Percentiles rank a stretch among this genome's conserved stretches.
phyloP scores from a whole-genome alignment of 768 basidiomycete species.

The Kwoniella sp. region DNA sequence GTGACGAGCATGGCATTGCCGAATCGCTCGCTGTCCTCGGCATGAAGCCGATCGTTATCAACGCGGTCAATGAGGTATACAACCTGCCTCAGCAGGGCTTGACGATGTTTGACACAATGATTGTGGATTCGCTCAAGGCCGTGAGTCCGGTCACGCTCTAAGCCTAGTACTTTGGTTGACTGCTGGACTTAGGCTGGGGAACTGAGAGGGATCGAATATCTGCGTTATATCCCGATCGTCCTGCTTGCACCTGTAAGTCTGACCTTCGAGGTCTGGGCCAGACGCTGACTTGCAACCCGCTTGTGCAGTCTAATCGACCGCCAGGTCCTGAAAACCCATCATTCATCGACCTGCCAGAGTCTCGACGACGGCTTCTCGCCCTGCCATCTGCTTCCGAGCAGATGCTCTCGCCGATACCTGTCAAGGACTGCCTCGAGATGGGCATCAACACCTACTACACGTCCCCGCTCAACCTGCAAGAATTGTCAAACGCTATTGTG shows the following conservation, averaged over 20 bases:
- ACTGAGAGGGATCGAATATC: conserved; percentile 84
- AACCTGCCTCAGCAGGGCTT: conserved; percentile 55
- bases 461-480: conserved; percentile 79
- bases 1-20: conserved; percentile 70
- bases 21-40: conserved; percentile 73
- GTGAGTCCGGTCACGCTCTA: conserved; percentile 55
- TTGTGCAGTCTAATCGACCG: conserved; percentile 57
- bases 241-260: conserved; percentile 66
- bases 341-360: conserved; percentile 47
- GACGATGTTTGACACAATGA: conserved; percentile 89
- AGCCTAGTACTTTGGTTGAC: neutral
- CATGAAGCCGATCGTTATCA: conserved; percentile 69
- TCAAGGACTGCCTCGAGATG: conserved; percentile 95
- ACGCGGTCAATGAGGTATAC: conserved; percentile 72
- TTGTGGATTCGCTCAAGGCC: conserved; percentile 80
- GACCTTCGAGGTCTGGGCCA: neutral
- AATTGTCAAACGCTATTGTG: conserved; percentile 84
- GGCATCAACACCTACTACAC: conserved; percentile 93
- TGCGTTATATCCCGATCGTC: conserved; percentile 94
- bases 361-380: conserved; percentile 39
- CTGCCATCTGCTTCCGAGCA: conserved; percentile 45
- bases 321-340: conserved; percentile 39
- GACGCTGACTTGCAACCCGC: neutral
- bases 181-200: conserved; percentile 64
- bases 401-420: conserved; percentile 53